phyloP scores from a whole-genome alignment of 345 rosid genomes.

The Corchorus olitorius region DNA sequence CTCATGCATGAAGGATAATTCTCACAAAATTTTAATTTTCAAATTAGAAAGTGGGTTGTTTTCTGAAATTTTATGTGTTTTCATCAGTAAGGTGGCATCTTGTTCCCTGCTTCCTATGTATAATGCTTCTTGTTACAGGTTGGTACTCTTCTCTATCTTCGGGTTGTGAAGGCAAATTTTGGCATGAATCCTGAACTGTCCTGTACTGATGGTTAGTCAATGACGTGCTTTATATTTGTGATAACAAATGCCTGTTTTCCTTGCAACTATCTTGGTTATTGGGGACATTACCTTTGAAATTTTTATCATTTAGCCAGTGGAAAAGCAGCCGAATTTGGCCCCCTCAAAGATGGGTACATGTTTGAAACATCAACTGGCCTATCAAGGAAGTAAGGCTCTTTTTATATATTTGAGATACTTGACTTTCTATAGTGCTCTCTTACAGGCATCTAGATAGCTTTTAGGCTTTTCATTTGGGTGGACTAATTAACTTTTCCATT shows the following conservation, averaged over 20 bases:
- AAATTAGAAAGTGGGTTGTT: not conserved
- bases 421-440: not conserved
- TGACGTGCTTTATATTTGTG: constrained; percentile 8
- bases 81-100: not conserved
- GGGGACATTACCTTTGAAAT: constrained; percentile 11
- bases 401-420: not conserved
- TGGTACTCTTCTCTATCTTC: constrained; percentile 72
- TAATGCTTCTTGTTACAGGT: constrained; percentile 41
- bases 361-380: constrained; percentile 86
- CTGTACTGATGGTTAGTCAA: constrained; percentile 65
- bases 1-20: not conserved
- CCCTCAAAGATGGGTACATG: constrained; percentile 73
- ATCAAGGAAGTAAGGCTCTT: constrained; percentile 67
- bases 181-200: constrained; percentile 79
- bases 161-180: constrained; percentile 74
- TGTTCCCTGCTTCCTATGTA: not conserved
- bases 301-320: constrained; percentile 56
- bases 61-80: not conserved
- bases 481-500: not conserved
- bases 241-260: not conserved
- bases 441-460: not conserved
- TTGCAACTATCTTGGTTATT: constrained; percentile 10
- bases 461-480: not conserved
- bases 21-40: not conserved
- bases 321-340: constrained; percentile 79